Evolutionary conservation across 1,139 yeast species (phyloP).

Genomic region (Nadsonia starkeyi-henricii): DNA sequence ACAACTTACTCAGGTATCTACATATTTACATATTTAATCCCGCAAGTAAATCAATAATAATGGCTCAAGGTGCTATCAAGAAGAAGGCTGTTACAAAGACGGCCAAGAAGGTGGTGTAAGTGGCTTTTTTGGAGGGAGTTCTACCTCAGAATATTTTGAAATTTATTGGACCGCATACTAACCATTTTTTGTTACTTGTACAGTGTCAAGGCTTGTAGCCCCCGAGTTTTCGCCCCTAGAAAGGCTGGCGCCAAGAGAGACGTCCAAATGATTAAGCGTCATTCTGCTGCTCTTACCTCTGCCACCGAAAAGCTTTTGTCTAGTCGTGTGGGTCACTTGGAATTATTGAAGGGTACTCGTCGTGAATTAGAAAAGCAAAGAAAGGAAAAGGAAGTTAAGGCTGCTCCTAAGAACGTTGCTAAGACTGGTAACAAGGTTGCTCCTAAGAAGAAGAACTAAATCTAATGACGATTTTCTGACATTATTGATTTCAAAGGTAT

Average conservation of each 20-base stretch:
- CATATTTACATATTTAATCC: no score
- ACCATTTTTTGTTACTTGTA: slow-evolving; percentile 1
- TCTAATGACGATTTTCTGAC: no score
- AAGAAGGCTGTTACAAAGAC: slow-evolving; percentile 14
- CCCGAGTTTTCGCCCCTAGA: slow-evolving; percentile 57
- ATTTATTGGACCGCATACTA: not conserved
- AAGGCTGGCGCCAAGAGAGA: slow-evolving; percentile 32
- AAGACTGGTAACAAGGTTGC: no score
- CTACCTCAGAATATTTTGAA: not conserved
- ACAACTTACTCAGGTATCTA: no score
- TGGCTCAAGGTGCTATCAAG: slow-evolving; percentile 49
- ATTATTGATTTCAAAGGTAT: no score
- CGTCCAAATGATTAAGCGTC: slow-evolving; percentile 42
- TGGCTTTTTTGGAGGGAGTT: slow-evolving; percentile 3
- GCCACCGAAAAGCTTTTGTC: slow-evolving; percentile 79
- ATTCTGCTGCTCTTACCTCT: slow-evolving; percentile 49
- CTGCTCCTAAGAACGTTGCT: no score
- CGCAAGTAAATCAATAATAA: slow-evolving; percentile 12
- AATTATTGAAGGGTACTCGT: slow-evolving; percentile 82
- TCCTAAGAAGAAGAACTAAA: no score
- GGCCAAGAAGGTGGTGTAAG: slow-evolving; percentile 14
- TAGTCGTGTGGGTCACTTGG: slow-evolving; percentile 90
- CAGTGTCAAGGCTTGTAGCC: slow-evolving; percentile 66
- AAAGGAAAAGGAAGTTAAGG: slow-evolving; percentile 26
- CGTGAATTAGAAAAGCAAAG: slow-evolving; percentile 54